Evolutionary conservation across 441 rosid species (phyloP).

Genomic region (Jatropha podagrica): DNA sequence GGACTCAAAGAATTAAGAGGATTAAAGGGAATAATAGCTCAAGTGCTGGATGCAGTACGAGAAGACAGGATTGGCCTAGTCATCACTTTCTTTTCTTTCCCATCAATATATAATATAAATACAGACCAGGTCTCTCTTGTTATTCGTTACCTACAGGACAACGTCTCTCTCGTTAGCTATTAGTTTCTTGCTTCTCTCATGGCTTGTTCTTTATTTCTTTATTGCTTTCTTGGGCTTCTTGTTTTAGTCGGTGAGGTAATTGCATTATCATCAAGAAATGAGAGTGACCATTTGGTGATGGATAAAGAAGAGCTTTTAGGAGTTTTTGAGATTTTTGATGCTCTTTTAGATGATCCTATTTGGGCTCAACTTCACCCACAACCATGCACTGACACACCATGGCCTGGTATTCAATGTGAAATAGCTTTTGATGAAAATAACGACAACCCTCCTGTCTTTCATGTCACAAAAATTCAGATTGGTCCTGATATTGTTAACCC

Average conservation of each 20-base stretch:
- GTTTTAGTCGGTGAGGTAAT: slow-evolving; percentile 29
- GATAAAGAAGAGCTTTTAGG: slow-evolving; percentile 38
- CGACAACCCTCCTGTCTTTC: slow-evolving; percentile 29
- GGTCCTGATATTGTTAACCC: slow-evolving; percentile 43
- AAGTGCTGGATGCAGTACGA: no score
- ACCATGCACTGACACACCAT: slow-evolving; percentile 52
- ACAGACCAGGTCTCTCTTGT: no score
- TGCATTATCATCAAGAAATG: slow-evolving; percentile 22
- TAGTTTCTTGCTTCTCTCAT: slow-evolving; percentile 16
- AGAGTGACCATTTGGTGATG: slow-evolving; percentile 26
- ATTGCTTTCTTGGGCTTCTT: slow-evolving; percentile 31
- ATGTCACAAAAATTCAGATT: slow-evolving; percentile 43
- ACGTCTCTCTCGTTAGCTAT: not conserved
- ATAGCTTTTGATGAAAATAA: slow-evolving; percentile 26
- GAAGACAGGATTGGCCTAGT: no score
- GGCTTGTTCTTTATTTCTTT: slow-evolving; percentile 27
- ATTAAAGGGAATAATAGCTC: no score
- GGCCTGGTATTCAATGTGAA: slow-evolving; percentile 55
- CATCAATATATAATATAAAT: not conserved
- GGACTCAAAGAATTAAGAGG: no score
- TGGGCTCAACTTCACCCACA: slow-evolving; percentile 40
- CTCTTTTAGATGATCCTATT: slow-evolving; percentile 39
- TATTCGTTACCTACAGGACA: not conserved
- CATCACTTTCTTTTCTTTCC: slow-evolving; percentile 5
- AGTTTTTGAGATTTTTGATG: slow-evolving; percentile 38